These are phyloP conservation scores for Backusella circina DNA, from an alignment of 192 early-diverging fungal genomes.

Conservation along the genomic window DNA sequence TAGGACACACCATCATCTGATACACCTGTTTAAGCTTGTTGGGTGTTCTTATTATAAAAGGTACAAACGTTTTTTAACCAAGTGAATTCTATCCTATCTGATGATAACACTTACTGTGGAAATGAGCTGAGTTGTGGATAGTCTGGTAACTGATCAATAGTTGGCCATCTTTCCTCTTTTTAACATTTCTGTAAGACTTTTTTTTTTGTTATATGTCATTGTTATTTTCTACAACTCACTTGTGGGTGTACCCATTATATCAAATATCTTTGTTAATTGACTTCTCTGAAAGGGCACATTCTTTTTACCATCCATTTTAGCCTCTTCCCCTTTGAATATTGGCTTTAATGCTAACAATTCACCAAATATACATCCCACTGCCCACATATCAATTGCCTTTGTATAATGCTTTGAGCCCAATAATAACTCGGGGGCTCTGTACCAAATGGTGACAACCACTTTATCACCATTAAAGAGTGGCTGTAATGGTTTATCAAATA, in stretches of 20 bases:
- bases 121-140: conserved; percentile 59
- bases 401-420: conserved; percentile 88
- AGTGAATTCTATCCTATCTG: too few relatives aligned
- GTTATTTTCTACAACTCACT: conserved; percentile 39
- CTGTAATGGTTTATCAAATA: conserved; percentile 68
- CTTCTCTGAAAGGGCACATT: conserved; percentile 80
- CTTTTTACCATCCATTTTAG: conserved; percentile 79
- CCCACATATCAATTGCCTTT: conserved; percentile 73
- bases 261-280: conserved; percentile 83
- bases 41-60: conserved; percentile 35
- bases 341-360: conserved; percentile 82
- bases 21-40: conserved; percentile 42
- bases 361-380: conserved; percentile 93
- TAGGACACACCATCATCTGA: conserved; percentile 31
- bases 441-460: conserved; percentile 96
- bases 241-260: conserved; percentile 86
- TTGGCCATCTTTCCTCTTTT: conserved; percentile 72
- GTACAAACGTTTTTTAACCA: too few relatives aligned
- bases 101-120: conserved; percentile 42
- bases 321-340: conserved; percentile 90
- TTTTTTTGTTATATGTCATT: too few relatives aligned
- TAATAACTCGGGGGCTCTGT: conserved; percentile 90
- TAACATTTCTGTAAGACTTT: neutral
- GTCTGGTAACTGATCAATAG: conserved; percentile 69
- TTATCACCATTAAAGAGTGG: conserved; percentile 83